Percentiles rank a stretch among this genome's conserved stretches.
phyloP scores from a whole-genome alignment of 1,284 basidiomycete genomes.

The Moniliella sp. region DNA sequence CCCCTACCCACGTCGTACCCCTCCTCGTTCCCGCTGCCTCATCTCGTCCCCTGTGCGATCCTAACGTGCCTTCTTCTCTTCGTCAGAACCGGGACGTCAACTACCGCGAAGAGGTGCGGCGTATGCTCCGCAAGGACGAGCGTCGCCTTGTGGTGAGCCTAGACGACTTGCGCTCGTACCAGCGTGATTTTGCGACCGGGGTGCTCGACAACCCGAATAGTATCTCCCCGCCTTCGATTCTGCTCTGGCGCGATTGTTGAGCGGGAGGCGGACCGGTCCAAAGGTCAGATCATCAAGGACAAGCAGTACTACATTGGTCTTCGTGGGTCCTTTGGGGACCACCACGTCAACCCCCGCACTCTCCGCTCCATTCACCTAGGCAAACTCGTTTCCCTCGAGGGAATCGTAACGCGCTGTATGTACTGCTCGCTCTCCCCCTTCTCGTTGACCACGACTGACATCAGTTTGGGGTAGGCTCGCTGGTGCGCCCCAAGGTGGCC shows the following conservation, averaged over 20 bases:
- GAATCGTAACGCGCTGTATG: slow-evolving; percentile 81
- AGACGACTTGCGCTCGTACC: slow-evolving; percentile 83
- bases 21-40: no score
- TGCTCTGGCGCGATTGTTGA: slow-evolving; percentile 56
- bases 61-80: slow-evolving; percentile 3
- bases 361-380: slow-evolving; percentile 69
- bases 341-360: slow-evolving; percentile 86
- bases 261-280: slow-evolving; percentile 53
- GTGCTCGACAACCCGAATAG: slow-evolving; percentile 67
- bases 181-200: slow-evolving; percentile 42
- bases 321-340: slow-evolving; percentile 92
- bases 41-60: no score
- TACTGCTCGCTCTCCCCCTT: background rate
- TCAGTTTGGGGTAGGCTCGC: slow-evolving; percentile 46
- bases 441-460: background rate
- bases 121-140: slow-evolving; percentile 62
- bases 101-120: slow-evolving; percentile 68
- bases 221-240: slow-evolving; percentile 79
- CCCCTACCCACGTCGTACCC: slow-evolving; percentile 1
- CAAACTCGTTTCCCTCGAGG: slow-evolving; percentile 88
- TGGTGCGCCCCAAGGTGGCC: slow-evolving; percentile 94
- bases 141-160: slow-evolving; percentile 83
- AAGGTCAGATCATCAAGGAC: slow-evolving; percentile 58
- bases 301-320: slow-evolving; percentile 60
- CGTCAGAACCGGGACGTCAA: slow-evolving; percentile 37